A percentile compares a stretch with the other conserved stretches of the same genome.
Conservation (phyloP, 805 yeast genomes). For the Debaryomyces tyrocola region DNA sequence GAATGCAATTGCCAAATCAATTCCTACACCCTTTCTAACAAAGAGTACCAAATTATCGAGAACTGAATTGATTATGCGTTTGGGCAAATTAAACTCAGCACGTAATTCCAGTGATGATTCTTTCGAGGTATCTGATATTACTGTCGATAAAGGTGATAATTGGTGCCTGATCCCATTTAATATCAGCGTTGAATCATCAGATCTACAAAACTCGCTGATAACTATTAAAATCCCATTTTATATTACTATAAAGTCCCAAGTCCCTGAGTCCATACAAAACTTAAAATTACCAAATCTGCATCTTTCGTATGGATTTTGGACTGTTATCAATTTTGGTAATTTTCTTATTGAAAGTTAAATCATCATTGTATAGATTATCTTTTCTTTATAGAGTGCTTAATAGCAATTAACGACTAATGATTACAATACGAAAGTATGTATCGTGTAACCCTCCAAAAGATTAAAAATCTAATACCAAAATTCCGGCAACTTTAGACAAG, state of each 20-base stretch:
- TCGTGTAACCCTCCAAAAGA: not conserved
- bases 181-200: slow-evolving; percentile 7
- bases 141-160: slow-evolving; percentile 25
- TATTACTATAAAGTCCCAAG: slow-evolving; percentile 22
- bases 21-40: slow-evolving; percentile 36
- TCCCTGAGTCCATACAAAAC: slow-evolving; percentile 20
- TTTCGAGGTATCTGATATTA: slow-evolving; percentile 14
- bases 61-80: slow-evolving; percentile 29
- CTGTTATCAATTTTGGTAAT: slow-evolving; percentile 8
- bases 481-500: slow-evolving; percentile 55
- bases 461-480: slow-evolving; percentile 56
- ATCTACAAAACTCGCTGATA: not conserved
- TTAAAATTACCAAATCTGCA: slow-evolving; percentile 12
- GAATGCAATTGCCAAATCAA: slow-evolving; percentile 24
- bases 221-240: slow-evolving; percentile 28
- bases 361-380: not conserved
- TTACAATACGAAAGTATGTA: not conserved
- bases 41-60: slow-evolving; percentile 26
- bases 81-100: slow-evolving; percentile 9
- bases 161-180: slow-evolving; percentile 38
- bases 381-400: not conserved
- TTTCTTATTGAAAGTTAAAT: not conserved
- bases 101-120: slow-evolving; percentile 8
- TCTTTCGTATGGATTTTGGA: slow-evolving; percentile 14
- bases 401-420: not conserved